These are phyloP conservation scores for Thraustotheca clavata DNA, from an alignment of 352 stramenopile species.

Conservation along the genomic window DNA sequence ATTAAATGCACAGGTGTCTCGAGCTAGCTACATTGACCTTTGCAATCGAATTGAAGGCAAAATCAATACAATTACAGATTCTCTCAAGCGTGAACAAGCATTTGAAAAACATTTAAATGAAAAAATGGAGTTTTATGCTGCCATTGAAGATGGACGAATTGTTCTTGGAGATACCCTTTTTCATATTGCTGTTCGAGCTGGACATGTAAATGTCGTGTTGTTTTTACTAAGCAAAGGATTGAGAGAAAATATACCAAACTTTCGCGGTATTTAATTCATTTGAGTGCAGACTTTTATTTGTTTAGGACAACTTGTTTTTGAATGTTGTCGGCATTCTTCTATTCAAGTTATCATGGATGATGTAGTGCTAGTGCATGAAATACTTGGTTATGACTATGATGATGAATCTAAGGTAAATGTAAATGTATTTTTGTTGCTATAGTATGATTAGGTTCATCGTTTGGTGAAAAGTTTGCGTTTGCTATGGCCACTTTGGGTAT, in stretches of 20 bases:
- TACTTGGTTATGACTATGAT: constrained; percentile 48
- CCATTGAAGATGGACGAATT: constrained; percentile 43
- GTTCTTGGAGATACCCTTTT: constrained; percentile 63
- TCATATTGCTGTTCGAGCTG: constrained; percentile 53
- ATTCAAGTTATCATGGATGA: constrained; percentile 42
- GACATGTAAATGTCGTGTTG: constrained; percentile 41
- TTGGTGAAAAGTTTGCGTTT: constrained; percentile 40
- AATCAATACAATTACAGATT: constrained; percentile 52
- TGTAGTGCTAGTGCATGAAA: constrained; percentile 49
- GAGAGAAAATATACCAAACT: constrained; percentile 15
- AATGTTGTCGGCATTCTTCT: constrained; percentile 8
- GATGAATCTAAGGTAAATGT: constrained; percentile 36
- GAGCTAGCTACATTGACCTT: constrained; percentile 68
- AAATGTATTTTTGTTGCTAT: background rate
- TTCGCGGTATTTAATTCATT: background rate
- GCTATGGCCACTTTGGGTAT: constrained; percentile 74
- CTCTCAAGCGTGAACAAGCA: constrained; percentile 39
- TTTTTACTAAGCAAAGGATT: constrained; percentile 29
- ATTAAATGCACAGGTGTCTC: constrained; percentile 37
- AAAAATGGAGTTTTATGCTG: constrained; percentile 70
- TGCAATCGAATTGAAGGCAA: constrained; percentile 48
- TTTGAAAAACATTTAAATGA: constrained; percentile 48
- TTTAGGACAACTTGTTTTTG: constrained; percentile 1
- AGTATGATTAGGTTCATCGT: constrained; percentile 35
- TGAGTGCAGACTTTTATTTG: background rate